These are phyloP conservation scores for Pilobolus umbonatus DNA, from an alignment of 192 early-diverging fungal genomes.

Conservation along the genomic window DNA sequence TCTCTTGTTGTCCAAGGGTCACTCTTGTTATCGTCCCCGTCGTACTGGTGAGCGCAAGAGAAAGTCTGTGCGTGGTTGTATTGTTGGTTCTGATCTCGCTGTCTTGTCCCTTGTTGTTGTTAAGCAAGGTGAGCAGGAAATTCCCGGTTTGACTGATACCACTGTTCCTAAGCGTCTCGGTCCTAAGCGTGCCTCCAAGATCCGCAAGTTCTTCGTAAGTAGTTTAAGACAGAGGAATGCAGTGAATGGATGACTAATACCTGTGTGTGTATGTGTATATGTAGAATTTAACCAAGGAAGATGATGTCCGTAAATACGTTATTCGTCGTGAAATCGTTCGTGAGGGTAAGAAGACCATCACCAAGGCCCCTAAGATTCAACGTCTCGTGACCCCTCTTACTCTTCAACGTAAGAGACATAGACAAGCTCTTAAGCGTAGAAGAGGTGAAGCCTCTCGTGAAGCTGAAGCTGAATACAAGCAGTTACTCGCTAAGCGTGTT, in stretches of 20 bases:
- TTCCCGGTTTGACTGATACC: constrained; percentile 93
- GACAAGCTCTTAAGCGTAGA: constrained; percentile 82
- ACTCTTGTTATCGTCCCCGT: constrained; percentile 98
- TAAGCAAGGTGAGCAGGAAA: constrained; percentile 96
- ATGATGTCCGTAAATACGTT: constrained; percentile 99
- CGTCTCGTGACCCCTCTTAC: constrained; percentile 96
- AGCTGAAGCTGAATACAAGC: constrained; percentile 77
- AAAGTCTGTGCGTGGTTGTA: constrained; percentile 99
- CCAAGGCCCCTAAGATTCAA: constrained; percentile 97
- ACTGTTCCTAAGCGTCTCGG: constrained; percentile 96
- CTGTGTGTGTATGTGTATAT: not conserved
- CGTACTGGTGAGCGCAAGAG: constrained; percentile 97
- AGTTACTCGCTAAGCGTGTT: constrained; percentile 86
- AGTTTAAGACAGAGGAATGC: not conserved
- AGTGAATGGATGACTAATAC: not conserved
- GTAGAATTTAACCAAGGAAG: constrained; percentile 93
- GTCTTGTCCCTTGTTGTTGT: constrained; percentile 93
- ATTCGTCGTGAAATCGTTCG: constrained; percentile 94
- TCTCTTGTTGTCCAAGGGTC: constrained; percentile 84
- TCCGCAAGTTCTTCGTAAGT: constrained; percentile 96
- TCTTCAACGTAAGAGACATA: constrained; percentile 93
- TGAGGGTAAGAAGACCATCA: constrained; percentile 86
- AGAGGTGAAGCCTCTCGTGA: constrained; percentile 77
- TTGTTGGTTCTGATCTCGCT: constrained; percentile 90
- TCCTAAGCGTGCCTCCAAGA: constrained; percentile 98